Evolutionary conservation across 495 filamentous ascomycete genomes (phyloP).

Genomic region (Thermothielavioides terrestris): DNA sequence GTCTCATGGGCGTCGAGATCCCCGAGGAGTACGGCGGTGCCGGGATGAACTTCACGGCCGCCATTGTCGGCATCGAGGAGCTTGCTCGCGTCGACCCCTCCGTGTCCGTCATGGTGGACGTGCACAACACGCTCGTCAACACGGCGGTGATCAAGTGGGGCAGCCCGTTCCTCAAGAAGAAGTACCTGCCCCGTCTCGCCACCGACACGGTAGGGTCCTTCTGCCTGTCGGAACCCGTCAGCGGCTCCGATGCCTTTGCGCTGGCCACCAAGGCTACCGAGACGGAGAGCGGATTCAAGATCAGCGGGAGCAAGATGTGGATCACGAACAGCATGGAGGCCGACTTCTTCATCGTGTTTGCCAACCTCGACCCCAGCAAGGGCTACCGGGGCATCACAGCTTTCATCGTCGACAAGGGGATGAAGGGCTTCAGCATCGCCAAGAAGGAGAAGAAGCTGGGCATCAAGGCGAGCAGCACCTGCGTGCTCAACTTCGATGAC

Average conservation of each 20-base stretch:
- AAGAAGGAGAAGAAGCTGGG: slow-evolving; percentile 99
- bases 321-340: slow-evolving; percentile 96
- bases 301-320: slow-evolving; percentile 97
- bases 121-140: slow-evolving; percentile 97
- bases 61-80: slow-evolving; percentile 95
- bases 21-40: slow-evolving; percentile 94
- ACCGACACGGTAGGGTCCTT: slow-evolving; percentile 91
- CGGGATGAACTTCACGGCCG: slow-evolving; percentile 97
- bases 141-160: slow-evolving; percentile 85
- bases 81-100: slow-evolving; percentile 89
- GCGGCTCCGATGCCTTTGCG: slow-evolving; percentile 92
- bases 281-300: slow-evolving; percentile 65
- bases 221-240: slow-evolving; percentile 89
- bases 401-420: slow-evolving; percentile 87
- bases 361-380: slow-evolving; percentile 79
- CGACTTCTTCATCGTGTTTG: slow-evolving; percentile 94
- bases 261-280: slow-evolving; percentile 79
- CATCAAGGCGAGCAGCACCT: slow-evolving; percentile 90
- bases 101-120: slow-evolving; percentile 86
- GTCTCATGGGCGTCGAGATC: slow-evolving; percentile 94
- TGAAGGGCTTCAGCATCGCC: slow-evolving; percentile 83
- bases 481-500: slow-evolving; percentile 95
- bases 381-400: slow-evolving; percentile 95
- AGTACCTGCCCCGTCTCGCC: slow-evolving; percentile 79
- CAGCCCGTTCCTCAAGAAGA: slow-evolving; percentile 61